Base-by-base conservation (phyloP, 331 rosid genomes). In the Cydonia oblonga region DNA sequence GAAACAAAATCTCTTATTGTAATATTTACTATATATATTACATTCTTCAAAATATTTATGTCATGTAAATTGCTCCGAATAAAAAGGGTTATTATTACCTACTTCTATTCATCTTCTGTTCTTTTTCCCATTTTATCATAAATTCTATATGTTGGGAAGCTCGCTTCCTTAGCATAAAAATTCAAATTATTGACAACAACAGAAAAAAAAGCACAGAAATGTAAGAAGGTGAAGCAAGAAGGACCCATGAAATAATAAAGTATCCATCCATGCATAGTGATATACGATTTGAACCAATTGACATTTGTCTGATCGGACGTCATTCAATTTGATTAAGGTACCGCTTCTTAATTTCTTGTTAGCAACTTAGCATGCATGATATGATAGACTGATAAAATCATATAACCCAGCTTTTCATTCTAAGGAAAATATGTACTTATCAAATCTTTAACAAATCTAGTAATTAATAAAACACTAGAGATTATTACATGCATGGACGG, bases 221-320 rank as follows among this genome's bases (percentile, higher is more conserved):
- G 12, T 0, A 49, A 49, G 7, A 81, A 74, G 71, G 63, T 40
- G 77, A 72, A 79, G 79, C 51, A 57, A 49, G 54, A 38, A 42
- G 87, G 84, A 79, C 78, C 86, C 85, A 61, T 74, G 64, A 73
- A 83, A 75, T 62, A 83, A 86, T 68, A 70, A 58, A 52, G 75
- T 75, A 59, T 71, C 86, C 69, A 80, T 62, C 84, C 40, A 83
- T 9, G 14, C 67, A 88, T 49, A 7, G 54, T 79, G 68, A 44
- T 18, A 16, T 49, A 49, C 54, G 54, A 49, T 49, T 49, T 49
- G 54, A 49, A 16, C 9, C 54, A 49, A 49, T 66, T 46, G 70
- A 1, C 73, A 70, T 75, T 52, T 70, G 69, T 73, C 61, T 75
- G 56, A 42, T 78, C 40, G 72, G 38, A 56, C 22, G 40, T 78